Conservation (phyloP, 2,329 filamentous ascomycete genomes). For the Fusarium pilosicola region DNA sequence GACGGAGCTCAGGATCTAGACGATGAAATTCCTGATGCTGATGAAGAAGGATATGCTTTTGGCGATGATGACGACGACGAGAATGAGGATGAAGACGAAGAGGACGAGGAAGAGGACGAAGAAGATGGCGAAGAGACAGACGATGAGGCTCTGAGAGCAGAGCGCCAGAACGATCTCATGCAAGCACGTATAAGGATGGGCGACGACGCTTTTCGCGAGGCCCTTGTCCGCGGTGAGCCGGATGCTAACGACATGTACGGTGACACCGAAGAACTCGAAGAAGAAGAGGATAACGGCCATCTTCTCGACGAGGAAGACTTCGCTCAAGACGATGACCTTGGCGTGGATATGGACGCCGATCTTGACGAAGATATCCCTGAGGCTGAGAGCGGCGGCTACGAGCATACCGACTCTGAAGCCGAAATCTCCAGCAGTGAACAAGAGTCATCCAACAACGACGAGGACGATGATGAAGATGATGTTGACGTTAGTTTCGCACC, state of each 20-base stretch:
- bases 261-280: constrained; percentile 63
- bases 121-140: constrained; percentile 52
- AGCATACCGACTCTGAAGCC: constrained; percentile 81
- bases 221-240: constrained; percentile 62
- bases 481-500: constrained; percentile 53
- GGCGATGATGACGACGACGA: constrained; percentile 56
- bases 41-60: constrained; percentile 63
- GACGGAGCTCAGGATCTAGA: constrained; percentile 71
- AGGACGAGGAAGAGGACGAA: constrained; percentile 53
- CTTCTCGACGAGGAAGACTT: constrained; percentile 73
- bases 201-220: constrained; percentile 71
- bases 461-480: constrained; percentile 45
- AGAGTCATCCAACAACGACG: constrained; percentile 51
- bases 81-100: constrained; percentile 57
- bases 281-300: constrained; percentile 65
- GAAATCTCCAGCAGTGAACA: constrained; percentile 64
- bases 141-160: constrained; percentile 53
- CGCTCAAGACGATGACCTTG: constrained; percentile 47
- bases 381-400: constrained; percentile 71
- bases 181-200: constrained; percentile 63
- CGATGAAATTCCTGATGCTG: constrained; percentile 77
- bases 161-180: constrained; percentile 61
- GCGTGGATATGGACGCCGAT: constrained; percentile 70
- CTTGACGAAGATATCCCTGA: constrained; percentile 78
- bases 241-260: constrained; percentile 62